Evolutionary conservation across 1,284 basidiomycete genomes (phyloP), one percentile per base, ranked within the genome.

Genomic region (Spongispora temasekensis): DNA sequence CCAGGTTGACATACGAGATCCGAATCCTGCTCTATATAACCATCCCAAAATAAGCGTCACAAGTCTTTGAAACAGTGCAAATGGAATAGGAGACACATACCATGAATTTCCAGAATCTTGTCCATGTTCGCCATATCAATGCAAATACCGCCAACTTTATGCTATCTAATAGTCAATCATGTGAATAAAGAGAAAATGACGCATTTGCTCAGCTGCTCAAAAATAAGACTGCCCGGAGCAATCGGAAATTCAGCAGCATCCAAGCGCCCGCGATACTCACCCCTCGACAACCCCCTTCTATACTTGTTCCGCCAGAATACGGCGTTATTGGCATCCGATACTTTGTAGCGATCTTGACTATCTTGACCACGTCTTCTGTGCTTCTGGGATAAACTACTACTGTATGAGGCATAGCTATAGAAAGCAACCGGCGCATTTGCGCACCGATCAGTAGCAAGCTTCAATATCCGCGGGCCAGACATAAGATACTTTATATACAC

Each of bases 91-190:
- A 53, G 5, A 30, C 6, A 70, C 79, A 30, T 64, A 89, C 91
- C 88, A 69, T 94, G 84, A 53, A 95, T 87, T 57, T 83, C 82
- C 19, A 97, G 69, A 55, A 98, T 91, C 62, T 85, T 83, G 74
- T 95, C 86, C 96, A 98, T 98, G 15, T 77, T 77, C 1, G 86
- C 87, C 76, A 98, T 78, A 74, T 98, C 95, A 27, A 98, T 78
- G 62, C 91, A 94, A 60, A 97, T 93, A 6, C 91, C 88, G 13
- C 92, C 91, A 7, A 73, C 72, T 57, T 81, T 60, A 74, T 78
- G 76, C 85, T 88, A 46, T 37, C 23, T 23, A 48, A 7, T 31
- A 15, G 53, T 69, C 53, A 71, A 57, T 40, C 42, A 28, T 23
- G 44, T 7, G 40, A 58, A 50, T 7, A 6, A 31, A 15, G 32